Base-by-base conservation (phyloP, 1,284 basidiomycete species). In the Melampsora larici-populina region DNA sequence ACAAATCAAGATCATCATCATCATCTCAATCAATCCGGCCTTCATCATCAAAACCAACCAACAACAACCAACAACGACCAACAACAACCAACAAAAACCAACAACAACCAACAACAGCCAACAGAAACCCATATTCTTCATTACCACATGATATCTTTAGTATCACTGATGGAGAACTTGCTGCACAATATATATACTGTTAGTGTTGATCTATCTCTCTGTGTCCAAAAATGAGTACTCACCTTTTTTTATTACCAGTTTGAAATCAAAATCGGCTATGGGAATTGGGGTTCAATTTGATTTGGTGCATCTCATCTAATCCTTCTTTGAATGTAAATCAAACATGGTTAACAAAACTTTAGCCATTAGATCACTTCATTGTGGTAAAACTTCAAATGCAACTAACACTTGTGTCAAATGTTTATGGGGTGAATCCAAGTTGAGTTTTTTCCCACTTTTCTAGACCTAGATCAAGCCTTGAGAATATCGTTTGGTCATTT, bases 291-390 rank as follows among this genome's bases (percentile, higher is more conserved):
- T n/a, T n/a, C n/a, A 67, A 9, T 36, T 36, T 9, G 9, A 36
- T 36, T 9, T 36, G 36, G 36, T 9, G 36, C 9, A 36, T 36
- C 36, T 36, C 36, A 36, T 4, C 36, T 36, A 36, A 36, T 36
- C 36, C 36, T 36, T 36, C 36, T 3, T 4, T 9, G 3, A 36
- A 36, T 4, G 9, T 9, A 33, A 40, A n/a, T 55, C 31, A 0
- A 67, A 33, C 49, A 66, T 4, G 36, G 9, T 9, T 3, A 36
- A 36, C 5, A 51, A 84, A 18, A 89, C 89, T 81, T 88, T 95
- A 33, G 93, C 94, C 0, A 89, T 94, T 81, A 97, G 97, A 86
- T 87, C 97, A 58, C 93, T 97, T 0, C 91, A 94, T 82, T 82
- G 84, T 11, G 86, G 91, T 70, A 89, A 89, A 79, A 91, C 90